phyloP scores from a whole-genome alignment of 352 stramenopile species.

The Aphanomyces cochlioides region DNA sequence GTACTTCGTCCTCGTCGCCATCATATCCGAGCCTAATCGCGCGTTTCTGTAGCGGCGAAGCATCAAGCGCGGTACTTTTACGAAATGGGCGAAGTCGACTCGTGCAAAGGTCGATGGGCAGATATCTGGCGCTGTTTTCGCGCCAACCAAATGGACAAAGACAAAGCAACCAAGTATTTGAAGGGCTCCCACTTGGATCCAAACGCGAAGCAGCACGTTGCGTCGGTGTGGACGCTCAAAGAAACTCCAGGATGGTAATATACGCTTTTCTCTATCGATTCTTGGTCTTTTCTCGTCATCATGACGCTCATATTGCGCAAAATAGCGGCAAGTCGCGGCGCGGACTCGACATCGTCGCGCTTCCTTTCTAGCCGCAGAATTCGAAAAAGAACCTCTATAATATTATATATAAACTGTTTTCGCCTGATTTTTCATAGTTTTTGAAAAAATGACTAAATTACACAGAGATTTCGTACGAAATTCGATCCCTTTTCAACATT shows the following conservation, averaged over 20 bases:
- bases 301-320: neutral
- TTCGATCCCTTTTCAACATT: too few species aligned
- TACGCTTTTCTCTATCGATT: constrained; percentile 2
- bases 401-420: neutral
- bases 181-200: constrained; percentile 64
- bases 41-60: constrained; percentile 45
- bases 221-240: constrained; percentile 64
- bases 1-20: constrained; percentile 30
- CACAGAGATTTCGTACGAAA: too few species aligned
- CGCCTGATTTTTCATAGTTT: too few species aligned
- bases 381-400: neutral
- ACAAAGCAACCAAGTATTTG: constrained; percentile 47
- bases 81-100: constrained; percentile 57
- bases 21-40: too few species aligned
- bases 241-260: constrained; percentile 64
- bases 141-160: constrained; percentile 69
- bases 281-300: neutral
- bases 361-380: neutral
- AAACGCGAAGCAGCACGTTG: constrained; percentile 45
- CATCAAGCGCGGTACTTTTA: constrained; percentile 85
- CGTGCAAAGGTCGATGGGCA: constrained; percentile 75
- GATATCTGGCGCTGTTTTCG: constrained; percentile 82
- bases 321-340: neutral
- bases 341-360: neutral
- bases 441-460: too few species aligned